Conservation (phyloP, 1,284 basidiomycete genomes). For the Trichosporon asahii region DNA sequence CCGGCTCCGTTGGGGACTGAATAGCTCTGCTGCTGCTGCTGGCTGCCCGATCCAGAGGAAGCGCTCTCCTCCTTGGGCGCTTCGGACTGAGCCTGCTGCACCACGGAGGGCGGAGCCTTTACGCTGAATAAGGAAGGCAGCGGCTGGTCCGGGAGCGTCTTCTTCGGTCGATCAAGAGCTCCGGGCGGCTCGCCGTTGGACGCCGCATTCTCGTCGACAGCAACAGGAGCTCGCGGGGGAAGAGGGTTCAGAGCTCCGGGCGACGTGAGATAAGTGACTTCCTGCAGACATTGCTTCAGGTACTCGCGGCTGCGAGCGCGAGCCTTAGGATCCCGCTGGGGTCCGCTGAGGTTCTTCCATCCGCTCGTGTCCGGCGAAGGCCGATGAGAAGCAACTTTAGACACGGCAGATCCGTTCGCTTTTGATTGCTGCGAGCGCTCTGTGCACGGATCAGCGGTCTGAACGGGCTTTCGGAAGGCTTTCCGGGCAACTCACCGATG, state of each 20-base stretch:
- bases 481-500: constrained; percentile 18
- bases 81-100: not conserved
- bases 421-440: constrained; percentile 6
- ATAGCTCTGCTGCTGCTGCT: constrained; percentile 3
- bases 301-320: constrained; percentile 93
- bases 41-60: not conserved
- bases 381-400: constrained; percentile 19
- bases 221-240: constrained; percentile 66
- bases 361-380: constrained; percentile 40
- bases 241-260: constrained; percentile 95
- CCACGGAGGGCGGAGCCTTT: not conserved
- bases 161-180: constrained; percentile 37
- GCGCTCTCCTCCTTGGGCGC: not conserved
- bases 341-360: constrained; percentile 64
- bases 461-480: not conserved
- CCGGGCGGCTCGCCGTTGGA: constrained; percentile 10
- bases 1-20: constrained; percentile 9
- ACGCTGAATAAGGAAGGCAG: constrained; percentile 23
- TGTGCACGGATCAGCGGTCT: constrained; percentile 5
- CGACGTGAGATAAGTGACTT: constrained; percentile 95
- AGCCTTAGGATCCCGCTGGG: constrained; percentile 83
- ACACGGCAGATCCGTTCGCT: constrained; percentile 1
- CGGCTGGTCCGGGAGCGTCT: constrained; percentile 39
- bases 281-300: constrained; percentile 96
- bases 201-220: constrained; percentile 25